phyloP scores from a whole-genome alignment of 352 stramenopile genomes.

The Phytophthora fragariae region DNA sequence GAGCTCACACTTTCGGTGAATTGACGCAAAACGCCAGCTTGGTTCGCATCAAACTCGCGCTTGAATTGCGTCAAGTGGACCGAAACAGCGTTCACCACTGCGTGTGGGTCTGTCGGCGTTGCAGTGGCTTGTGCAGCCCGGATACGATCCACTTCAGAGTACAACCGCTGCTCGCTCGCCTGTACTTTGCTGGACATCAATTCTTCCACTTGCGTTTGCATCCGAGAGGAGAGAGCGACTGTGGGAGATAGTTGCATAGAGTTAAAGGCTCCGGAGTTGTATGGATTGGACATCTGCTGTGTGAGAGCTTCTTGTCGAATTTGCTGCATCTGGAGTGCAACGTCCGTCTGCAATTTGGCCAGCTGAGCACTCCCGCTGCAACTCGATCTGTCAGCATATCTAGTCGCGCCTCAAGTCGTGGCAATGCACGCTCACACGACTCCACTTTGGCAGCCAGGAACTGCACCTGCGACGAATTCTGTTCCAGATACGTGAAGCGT shows the following conservation, averaged over 20 bases:
- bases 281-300: slow-evolving; percentile 25
- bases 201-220: slow-evolving; percentile 66
- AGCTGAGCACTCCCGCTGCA: slow-evolving; percentile 52
- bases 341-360: slow-evolving; percentile 51
- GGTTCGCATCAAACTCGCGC: slow-evolving; percentile 62
- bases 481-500: slow-evolving; percentile 7
- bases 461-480: slow-evolving; percentile 62
- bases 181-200: slow-evolving; percentile 44
- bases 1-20: slow-evolving; percentile 66
- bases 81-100: slow-evolving; percentile 66
- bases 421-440: slow-evolving; percentile 64
- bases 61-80: slow-evolving; percentile 70
- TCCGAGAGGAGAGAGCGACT: slow-evolving; percentile 45
- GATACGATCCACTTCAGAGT: slow-evolving; percentile 45
- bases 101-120: slow-evolving; percentile 32
- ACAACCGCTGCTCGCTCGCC: slow-evolving; percentile 39
- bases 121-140: slow-evolving; percentile 27
- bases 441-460: slow-evolving; percentile 67
- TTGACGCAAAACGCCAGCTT: slow-evolving; percentile 48
- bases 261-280: slow-evolving; percentile 20
- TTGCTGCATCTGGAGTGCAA: slow-evolving; percentile 44
- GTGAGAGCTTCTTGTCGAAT: slow-evolving; percentile 41
- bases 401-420: slow-evolving; percentile 62
- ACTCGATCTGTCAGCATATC: slow-evolving; percentile 70
- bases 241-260: slow-evolving; percentile 23